Evolutionary conservation across 139 green algal genomes (phyloP).

Genomic region (Haematococcus sp.): DNA sequence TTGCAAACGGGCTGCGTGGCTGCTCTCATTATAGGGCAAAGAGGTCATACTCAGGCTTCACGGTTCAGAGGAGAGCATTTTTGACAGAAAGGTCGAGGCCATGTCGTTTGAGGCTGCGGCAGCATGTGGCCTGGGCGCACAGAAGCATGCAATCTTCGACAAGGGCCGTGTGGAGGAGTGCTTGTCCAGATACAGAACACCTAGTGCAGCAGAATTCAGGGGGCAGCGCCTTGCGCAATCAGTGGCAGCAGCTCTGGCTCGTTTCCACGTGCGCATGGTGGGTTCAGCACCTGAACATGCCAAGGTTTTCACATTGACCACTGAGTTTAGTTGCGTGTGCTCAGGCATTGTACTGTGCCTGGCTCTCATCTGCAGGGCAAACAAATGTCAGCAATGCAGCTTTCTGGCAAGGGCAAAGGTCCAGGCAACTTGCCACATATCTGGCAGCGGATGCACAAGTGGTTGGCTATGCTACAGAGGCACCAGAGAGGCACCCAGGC

Average conservation of each 20-base stretch:
- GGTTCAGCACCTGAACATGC: not conserved
- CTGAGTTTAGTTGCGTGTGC: no score
- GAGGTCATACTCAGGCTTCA: not conserved
- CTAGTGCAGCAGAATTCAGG: not conserved
- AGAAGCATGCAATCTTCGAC: slow-evolving; percentile 1
- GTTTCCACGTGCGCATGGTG: slow-evolving; percentile 4
- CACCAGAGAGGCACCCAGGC: no score
- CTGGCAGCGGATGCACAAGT: no score
- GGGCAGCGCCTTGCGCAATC: not conserved
- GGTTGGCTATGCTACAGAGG: no score
- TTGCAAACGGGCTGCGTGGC: no score
- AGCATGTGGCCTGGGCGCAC: not conserved
- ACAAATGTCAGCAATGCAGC: not conserved
- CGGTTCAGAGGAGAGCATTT: not conserved
- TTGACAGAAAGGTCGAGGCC: not conserved
- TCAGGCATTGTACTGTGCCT: no score
- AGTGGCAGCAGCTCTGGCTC: not conserved
- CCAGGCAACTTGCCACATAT: no score
- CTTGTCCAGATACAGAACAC: not conserved
- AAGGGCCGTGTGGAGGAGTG: slow-evolving; percentile 14
- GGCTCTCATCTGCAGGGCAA: slow-evolving; percentile 2
- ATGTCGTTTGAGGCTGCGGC: not conserved
- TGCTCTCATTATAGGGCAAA: no score
- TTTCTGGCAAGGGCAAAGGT: not conserved
- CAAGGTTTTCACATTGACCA: no score